Evolutionary conservation across 306 rosid species (phyloP).

Genomic region (Hippophae tibetana): DNA sequence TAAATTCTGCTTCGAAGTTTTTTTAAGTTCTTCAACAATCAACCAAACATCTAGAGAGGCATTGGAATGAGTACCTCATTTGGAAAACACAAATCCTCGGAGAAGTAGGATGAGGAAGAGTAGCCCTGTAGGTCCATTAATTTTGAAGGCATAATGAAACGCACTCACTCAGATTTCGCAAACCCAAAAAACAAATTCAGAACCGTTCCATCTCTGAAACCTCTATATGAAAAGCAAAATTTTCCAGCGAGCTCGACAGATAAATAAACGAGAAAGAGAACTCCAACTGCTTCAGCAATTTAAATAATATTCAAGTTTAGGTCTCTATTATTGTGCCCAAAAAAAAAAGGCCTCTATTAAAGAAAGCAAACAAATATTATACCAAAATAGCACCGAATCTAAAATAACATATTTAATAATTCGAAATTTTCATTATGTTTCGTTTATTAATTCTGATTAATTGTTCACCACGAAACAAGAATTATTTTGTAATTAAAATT

Average conservation of each 20-base stretch:
- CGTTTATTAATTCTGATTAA: too few relatives aligned
- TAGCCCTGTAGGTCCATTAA: conserved; percentile 33
- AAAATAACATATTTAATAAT: too few relatives aligned
- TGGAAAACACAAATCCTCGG: conserved; percentile 19
- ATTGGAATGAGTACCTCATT: conserved; percentile 34
- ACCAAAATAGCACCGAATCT: too few relatives aligned
- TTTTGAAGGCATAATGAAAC: conserved; percentile 37
- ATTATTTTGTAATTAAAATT: too few relatives aligned
- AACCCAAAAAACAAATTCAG: conserved; percentile 7
- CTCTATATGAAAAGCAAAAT: conserved; percentile 15
- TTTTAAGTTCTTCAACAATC: conserved; percentile 3
- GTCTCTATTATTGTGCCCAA: too few relatives aligned
- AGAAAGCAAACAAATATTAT: too few relatives aligned
- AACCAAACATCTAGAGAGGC: not conserved
- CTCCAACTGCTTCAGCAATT: too few relatives aligned
- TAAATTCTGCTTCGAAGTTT: not conserved
- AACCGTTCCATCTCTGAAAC: conserved; percentile 13
- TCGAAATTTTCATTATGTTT: too few relatives aligned
- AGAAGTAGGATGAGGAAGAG: conserved; percentile 17
- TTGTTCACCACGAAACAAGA: too few relatives aligned
- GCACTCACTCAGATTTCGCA: conserved; percentile 10
- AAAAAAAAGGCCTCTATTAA: too few relatives aligned
- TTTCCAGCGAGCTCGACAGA: conserved; percentile 1
- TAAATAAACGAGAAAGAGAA: not conserved
- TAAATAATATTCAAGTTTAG: too few relatives aligned